Evolutionary conservation across 2,329 filamentous ascomycete genomes (phyloP).

Genomic region (Colletotrichum simmondsii): DNA sequence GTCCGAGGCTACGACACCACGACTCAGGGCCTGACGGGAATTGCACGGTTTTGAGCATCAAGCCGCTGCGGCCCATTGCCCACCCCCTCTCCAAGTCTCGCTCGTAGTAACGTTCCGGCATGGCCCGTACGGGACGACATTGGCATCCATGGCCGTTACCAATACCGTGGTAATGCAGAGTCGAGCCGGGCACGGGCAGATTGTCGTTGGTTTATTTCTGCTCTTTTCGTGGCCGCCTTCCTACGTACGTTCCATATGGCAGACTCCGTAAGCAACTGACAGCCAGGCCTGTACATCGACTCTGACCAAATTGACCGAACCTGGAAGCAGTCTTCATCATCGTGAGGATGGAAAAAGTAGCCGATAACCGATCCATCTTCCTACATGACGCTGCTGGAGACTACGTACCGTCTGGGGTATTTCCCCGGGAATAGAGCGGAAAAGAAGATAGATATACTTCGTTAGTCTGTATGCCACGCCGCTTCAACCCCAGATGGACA

Average conservation of each 20-base stretch:
- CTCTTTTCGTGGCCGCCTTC: neutral
- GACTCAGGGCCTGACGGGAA: neutral
- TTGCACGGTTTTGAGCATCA: neutral
- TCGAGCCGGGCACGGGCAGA: neutral
- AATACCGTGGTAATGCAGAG: neutral
- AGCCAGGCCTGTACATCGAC: neutral
- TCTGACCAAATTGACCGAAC: neutral
- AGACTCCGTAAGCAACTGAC: neutral
- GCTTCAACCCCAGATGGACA: neutral
- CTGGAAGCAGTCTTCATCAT: neutral
- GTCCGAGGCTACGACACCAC: neutral
- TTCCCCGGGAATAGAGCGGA: neutral
- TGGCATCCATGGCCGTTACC: neutral
- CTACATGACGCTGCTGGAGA: neutral
- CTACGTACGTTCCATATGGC: neutral
- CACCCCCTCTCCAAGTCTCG: neutral
- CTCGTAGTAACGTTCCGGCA: neutral
- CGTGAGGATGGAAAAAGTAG: neutral
- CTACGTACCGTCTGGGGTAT: neutral
- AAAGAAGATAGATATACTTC: neutral
- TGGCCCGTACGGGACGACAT: neutral
- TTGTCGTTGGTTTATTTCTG: neutral
- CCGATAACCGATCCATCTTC: neutral
- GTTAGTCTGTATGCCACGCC: neutral
- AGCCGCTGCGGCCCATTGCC: neutral